A percentile compares a stretch with the other conserved stretches of the same genome.
Conservation (phyloP, 345 rosid species). For the Salix udensis region DNA sequence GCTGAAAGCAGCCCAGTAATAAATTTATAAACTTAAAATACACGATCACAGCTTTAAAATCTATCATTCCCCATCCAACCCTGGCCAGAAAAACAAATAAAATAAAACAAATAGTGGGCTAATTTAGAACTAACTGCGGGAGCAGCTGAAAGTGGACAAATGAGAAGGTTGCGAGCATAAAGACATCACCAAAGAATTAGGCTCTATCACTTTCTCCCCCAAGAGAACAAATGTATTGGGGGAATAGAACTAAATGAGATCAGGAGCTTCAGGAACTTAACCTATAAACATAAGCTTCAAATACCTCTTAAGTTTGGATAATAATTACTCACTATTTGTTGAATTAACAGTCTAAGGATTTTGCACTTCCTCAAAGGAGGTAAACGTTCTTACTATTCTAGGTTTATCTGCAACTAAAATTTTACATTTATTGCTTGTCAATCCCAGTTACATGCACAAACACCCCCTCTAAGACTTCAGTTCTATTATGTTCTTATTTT, state of each 20-base stretch:
- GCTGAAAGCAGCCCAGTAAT: background rate
- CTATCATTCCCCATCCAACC: background rate
- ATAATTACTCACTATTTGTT: background rate
- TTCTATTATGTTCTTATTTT: background rate
- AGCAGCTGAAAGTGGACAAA: background rate
- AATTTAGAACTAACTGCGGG: background rate
- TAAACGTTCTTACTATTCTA: background rate
- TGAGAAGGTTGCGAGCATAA: background rate
- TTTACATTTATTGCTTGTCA: background rate
- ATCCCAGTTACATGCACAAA: background rate
- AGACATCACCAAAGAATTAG: background rate
- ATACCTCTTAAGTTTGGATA: background rate
- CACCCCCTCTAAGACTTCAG: background rate
- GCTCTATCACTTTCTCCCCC: background rate
- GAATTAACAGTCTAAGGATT: background rate
- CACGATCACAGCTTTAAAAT: background rate
- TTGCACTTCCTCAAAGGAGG: background rate
- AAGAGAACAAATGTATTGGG: background rate
- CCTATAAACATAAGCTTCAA: background rate
- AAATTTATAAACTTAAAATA: background rate
- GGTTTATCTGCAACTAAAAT: background rate
- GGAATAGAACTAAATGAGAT: background rate
- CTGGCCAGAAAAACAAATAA: background rate
- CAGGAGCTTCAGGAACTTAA: background rate
- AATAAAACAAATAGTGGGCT: background rate